Evolutionary conservation across 1,284 basidiomycete species (phyloP).

Genomic region (Malassezia caprae): DNA sequence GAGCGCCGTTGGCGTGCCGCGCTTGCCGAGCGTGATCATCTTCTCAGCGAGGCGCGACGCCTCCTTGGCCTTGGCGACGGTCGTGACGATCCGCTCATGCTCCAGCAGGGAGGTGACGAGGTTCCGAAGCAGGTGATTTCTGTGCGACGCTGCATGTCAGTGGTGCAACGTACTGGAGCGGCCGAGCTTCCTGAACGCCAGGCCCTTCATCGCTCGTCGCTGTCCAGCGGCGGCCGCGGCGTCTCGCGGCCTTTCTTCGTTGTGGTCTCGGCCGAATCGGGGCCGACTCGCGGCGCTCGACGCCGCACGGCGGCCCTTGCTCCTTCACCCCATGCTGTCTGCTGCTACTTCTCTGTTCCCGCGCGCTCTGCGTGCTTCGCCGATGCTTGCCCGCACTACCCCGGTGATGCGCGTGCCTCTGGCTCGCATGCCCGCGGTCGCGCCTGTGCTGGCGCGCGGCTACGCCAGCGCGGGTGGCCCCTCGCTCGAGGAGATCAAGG

Average conservation of each 20-base stretch:
- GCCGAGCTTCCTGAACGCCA: constrained; percentile 42
- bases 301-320: neutral
- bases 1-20: constrained; percentile 24
- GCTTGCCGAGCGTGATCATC: constrained; percentile 53
- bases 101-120: constrained; percentile 86
- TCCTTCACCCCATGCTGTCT: constrained; percentile 8
- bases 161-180: constrained; percentile 22
- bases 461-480: constrained; percentile 71
- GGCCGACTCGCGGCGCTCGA: neutral
- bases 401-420: constrained; percentile 5
- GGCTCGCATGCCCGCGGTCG: constrained; percentile 4
- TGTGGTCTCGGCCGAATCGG: constrained; percentile 9
- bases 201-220: constrained; percentile 36
- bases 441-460: constrained; percentile 37
- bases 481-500: constrained; percentile 65
- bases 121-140: constrained; percentile 52
- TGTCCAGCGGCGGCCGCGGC: neutral
- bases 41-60: constrained; percentile 84
- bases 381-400: constrained; percentile 7
- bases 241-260: neutral
- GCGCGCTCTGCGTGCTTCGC: constrained; percentile 12
- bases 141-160: constrained; percentile 12
- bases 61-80: constrained; percentile 88
- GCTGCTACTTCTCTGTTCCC: constrained; percentile 9
- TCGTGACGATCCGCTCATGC: constrained; percentile 93